phyloP scores from a whole-genome alignment of 2,329 filamentous ascomycete genomes.

The Alternaria sp. region DNA sequence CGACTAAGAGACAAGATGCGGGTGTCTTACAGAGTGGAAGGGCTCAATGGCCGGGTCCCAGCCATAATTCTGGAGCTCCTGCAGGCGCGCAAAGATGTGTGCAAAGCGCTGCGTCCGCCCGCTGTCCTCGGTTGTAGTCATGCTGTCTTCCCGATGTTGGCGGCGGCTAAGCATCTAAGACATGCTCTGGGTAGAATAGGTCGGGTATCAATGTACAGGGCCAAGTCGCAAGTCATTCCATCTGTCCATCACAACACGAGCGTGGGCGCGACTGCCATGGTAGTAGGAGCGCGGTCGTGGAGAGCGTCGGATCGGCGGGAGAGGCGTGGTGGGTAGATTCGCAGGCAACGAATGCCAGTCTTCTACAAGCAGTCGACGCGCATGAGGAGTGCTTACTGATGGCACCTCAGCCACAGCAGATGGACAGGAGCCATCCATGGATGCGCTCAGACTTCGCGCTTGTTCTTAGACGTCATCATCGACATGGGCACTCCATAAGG shows the following conservation, averaged over 20 bases:
- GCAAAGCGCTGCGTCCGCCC: constrained; percentile 39
- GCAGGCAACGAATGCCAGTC: constrained; percentile 3
- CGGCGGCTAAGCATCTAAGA: background rate
- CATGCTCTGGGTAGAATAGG: constrained; percentile 18
- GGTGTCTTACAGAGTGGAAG: constrained; percentile 61
- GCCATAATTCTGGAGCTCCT: constrained; percentile 51
- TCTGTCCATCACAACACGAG: constrained; percentile 4
- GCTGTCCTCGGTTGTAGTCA: constrained; percentile 15
- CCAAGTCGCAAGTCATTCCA: background rate
- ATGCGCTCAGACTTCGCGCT: constrained; percentile 16
- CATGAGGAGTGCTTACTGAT: constrained; percentile 26
- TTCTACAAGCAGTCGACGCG: constrained; percentile 2
- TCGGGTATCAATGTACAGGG: background rate
- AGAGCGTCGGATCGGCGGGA: background rate
- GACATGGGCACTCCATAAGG: background rate
- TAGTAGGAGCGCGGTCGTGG: constrained; percentile 4
- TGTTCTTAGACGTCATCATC: constrained; percentile 15
- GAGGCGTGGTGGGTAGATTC: constrained; percentile 6
- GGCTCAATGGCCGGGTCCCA: constrained; percentile 55
- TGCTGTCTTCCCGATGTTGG: constrained; percentile 27
- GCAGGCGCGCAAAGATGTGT: constrained; percentile 46
- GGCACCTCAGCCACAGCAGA: constrained; percentile 19
- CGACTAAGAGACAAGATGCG: too few relatives aligned
- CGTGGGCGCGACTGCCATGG: constrained; percentile 11
- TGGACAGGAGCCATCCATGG: background rate